A percentile compares a stretch with the other conserved stretches of the same genome.
Conservation (phyloP, 305 asterid genomes). For the Fraxinus ornus region DNA sequence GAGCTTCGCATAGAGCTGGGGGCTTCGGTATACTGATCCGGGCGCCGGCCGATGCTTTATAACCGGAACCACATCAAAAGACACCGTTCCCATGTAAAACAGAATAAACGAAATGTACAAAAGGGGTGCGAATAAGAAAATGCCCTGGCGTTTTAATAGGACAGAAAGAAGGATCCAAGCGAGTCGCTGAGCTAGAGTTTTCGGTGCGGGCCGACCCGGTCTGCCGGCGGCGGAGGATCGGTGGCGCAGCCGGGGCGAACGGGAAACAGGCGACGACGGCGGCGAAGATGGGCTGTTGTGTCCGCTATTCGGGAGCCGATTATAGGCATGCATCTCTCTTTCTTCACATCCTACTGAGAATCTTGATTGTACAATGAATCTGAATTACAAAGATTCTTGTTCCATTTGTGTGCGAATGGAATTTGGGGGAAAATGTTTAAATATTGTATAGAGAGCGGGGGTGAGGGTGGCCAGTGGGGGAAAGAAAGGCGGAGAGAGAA, state of each 20-base stretch:
- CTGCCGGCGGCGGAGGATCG: conserved; percentile 38
- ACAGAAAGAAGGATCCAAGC: conserved; percentile 61
- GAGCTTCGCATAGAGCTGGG: conserved; percentile 64
- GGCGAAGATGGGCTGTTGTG: conserved; percentile 82
- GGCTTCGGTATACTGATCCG: conserved; percentile 83
- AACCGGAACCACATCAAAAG: conserved; percentile 69
- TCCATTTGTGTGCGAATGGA: not conserved
- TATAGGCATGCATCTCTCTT: conserved; percentile 72
- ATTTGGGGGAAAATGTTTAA: not conserved
- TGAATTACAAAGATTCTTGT: not conserved
- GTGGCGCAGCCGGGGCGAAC: conserved; percentile 63
- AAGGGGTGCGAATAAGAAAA: conserved; percentile 80
- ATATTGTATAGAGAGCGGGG: conserved; percentile 24
- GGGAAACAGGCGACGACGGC: conserved; percentile 70
- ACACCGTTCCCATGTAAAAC: conserved; percentile 88
- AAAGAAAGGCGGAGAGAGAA: not conserved
- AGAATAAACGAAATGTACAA: conserved; percentile 74
- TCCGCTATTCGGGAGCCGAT: conserved; percentile 84
- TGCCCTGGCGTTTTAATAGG: conserved; percentile 73
- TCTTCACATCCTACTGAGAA: conserved; percentile 41
- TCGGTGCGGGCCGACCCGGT: conserved; percentile 38
- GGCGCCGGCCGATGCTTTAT: conserved; percentile 51
- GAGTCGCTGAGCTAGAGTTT: conserved; percentile 55
- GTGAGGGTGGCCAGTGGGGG: conserved; percentile 5
- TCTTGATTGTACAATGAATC: not conserved